Evolutionary conservation across 495 filamentous ascomycete species (phyloP).

Genomic region (Melanomma pulvis-pyrius): DNA sequence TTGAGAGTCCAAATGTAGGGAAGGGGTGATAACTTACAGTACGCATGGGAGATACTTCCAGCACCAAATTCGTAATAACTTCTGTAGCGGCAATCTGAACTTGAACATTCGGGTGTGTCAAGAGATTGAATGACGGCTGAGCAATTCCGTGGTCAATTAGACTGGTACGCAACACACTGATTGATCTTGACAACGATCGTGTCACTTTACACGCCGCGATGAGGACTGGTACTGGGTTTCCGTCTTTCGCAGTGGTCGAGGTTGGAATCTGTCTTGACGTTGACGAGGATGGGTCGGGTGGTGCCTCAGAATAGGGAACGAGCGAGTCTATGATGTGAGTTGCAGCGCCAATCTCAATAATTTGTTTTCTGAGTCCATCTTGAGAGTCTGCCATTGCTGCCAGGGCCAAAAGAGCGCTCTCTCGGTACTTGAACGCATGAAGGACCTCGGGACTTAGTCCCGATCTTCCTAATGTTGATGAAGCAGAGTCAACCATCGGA

Average conservation of each 20-base stretch:
- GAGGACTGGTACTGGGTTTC: constrained; percentile 66
- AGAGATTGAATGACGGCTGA: constrained; percentile 73
- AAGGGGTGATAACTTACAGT: constrained; percentile 57
- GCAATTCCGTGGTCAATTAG: constrained; percentile 84
- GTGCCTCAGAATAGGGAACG: constrained; percentile 55
- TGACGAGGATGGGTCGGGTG: constrained; percentile 18
- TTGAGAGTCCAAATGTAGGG: neutral
- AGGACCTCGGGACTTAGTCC: constrained; percentile 65
- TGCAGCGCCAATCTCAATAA: constrained; percentile 79
- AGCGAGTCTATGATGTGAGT: constrained; percentile 83
- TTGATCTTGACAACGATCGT: constrained; percentile 76
- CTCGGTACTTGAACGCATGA: constrained; percentile 77
- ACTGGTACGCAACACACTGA: constrained; percentile 79
- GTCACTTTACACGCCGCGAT: constrained; percentile 82
- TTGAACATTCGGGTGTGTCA: constrained; percentile 74
- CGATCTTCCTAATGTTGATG: constrained; percentile 57
- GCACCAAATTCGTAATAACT: constrained; percentile 77
- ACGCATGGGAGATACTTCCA: constrained; percentile 89
- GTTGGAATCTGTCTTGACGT: constrained; percentile 45
- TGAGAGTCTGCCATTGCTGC: constrained; percentile 77
- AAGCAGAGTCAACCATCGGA: constrained; percentile 24
- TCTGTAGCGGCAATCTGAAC: constrained; percentile 85
- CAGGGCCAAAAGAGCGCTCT: constrained; percentile 75
- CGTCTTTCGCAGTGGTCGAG: constrained; percentile 38
- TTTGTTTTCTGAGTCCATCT: constrained; percentile 79